Conservation (phyloP, 176 grass and related monocot species). For the Triticum turgidum region DNA sequence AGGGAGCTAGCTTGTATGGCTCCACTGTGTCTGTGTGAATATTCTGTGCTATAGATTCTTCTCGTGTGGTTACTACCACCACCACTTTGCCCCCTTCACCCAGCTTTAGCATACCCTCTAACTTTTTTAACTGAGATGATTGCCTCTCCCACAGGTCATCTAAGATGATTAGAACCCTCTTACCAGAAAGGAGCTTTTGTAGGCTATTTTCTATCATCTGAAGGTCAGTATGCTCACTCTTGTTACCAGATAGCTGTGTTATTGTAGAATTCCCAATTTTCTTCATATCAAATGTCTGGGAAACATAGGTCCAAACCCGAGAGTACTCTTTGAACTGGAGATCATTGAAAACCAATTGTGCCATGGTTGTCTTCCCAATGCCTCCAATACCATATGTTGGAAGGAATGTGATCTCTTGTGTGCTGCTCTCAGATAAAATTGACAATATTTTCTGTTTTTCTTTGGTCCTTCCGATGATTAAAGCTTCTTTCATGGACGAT, state of each 20-base stretch:
- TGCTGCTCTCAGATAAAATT: background rate
- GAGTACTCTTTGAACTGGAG: background rate
- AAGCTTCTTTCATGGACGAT: background rate
- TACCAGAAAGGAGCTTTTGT: too few relatives aligned
- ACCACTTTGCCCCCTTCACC: too few relatives aligned
- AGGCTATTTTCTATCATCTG: too few relatives aligned
- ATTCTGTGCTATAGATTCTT: too few relatives aligned
- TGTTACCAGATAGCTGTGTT: background rate
- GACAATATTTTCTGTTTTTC: background rate
- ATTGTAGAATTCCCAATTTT: constrained; percentile 10
- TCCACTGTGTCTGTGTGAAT: too few relatives aligned
- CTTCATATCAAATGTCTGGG: background rate
- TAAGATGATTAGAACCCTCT: too few relatives aligned
- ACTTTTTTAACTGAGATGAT: too few relatives aligned
- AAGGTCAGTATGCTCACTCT: too few relatives aligned
- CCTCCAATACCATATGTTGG: constrained; percentile 37
- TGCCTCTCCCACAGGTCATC: too few relatives aligned
- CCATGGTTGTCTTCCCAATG: constrained; percentile 38
- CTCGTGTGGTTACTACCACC: too few relatives aligned
- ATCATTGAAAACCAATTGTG: constrained; percentile 23
- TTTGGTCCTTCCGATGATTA: background rate
- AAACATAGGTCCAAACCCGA: constrained; percentile 25
- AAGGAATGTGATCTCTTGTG: background rate
- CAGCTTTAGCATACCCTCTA: too few relatives aligned
- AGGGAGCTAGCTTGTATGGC: too few relatives aligned